Evolutionary conservation across 805 yeast genomes (phyloP), one percentile per base, ranked within the genome.

Genomic region (Ogataea wickerhamii): DNA sequence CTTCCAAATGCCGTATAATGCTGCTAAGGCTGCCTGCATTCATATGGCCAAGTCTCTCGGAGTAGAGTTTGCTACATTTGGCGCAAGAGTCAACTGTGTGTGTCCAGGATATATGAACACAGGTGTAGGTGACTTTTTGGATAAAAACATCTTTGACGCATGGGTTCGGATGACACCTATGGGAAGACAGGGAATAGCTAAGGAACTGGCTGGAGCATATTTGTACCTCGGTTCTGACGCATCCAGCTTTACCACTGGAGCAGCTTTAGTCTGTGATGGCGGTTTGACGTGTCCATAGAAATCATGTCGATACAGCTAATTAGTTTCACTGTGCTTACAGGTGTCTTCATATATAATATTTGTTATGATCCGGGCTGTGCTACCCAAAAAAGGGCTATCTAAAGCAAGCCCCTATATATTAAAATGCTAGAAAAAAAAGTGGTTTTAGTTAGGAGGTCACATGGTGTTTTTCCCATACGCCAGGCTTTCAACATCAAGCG

Each of bases 41-140:
- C 73, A 71, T 45, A 59, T 71, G 60, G 64, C 73, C 38, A 68
- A 64, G 52, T 70, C 75, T 2, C 56, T 70, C 36, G 73, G 73
- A 17, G 67, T 70, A 21, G 77, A 71, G 50, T 71, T 71, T 67
- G 66, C 73, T 32, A 49, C 52, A 11, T 73, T 72, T 48, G 53
- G 52, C 23, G 78, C 76, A 18, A 63, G 78, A 57, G 76, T 71
- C 38, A 74, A 73, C 60, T 61, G 74, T 26, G 66, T 73, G 18
- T 66, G 72, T 34, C 79, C 78, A 7, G 78, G 78, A 28, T 73
- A 73, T 55, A 70, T 71, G 50, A 69, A 67, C 37, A 71, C 78
- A 11, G 74, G 70, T 34, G 64, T 73, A 28, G 55, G 64, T 29
- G 61, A 54, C 37, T 54, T 53, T 40, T 45, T 60, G 14, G 55